phyloP scores from a whole-genome alignment of 2,329 filamentous ascomycete species.

The Sclerotinia glacialis region DNA sequence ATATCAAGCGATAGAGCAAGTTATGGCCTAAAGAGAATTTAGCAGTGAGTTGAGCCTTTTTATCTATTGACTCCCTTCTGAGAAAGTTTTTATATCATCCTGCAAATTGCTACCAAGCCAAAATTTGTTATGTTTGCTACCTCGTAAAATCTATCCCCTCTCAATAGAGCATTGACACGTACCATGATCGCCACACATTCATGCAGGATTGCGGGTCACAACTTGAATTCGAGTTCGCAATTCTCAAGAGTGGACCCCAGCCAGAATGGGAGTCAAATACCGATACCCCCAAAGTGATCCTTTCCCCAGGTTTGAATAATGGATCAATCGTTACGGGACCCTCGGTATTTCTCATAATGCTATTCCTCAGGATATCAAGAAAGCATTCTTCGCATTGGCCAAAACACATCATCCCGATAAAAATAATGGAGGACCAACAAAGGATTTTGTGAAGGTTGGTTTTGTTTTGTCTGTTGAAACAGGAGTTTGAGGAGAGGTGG shows the following conservation, averaged over 20 bases:
- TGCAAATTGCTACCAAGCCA: neutral
- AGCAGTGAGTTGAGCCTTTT: neutral
- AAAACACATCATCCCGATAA: slow-evolving; percentile 17
- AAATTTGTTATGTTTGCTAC: neutral
- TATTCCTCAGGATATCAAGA: slow-evolving; percentile 9
- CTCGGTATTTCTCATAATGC: slow-evolving; percentile 6
- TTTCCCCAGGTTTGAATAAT: slow-evolving; percentile 5
- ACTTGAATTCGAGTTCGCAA: neutral
- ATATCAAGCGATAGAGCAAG: neutral
- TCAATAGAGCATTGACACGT: slow-evolving; percentile 13
- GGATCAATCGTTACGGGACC: neutral
- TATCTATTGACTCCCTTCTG: neutral
- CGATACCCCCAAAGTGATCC: neutral
- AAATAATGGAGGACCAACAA: slow-evolving; percentile 7
- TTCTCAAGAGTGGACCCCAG: neutral
- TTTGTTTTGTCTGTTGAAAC: neutral
- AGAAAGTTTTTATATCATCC: neutral
- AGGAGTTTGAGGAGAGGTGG: too few species aligned
- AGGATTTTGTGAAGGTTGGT: slow-evolving; percentile 12
- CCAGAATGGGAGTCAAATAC: neutral
- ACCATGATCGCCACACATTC: neutral
- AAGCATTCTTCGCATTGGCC: slow-evolving; percentile 13
- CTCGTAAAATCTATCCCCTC: neutral
- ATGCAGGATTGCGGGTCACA: slow-evolving; percentile 12
- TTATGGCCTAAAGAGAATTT: neutral